Evolutionary conservation across 192 early-diverging fungal species (phyloP).

Genomic region (Geranomyces variabilis): DNA sequence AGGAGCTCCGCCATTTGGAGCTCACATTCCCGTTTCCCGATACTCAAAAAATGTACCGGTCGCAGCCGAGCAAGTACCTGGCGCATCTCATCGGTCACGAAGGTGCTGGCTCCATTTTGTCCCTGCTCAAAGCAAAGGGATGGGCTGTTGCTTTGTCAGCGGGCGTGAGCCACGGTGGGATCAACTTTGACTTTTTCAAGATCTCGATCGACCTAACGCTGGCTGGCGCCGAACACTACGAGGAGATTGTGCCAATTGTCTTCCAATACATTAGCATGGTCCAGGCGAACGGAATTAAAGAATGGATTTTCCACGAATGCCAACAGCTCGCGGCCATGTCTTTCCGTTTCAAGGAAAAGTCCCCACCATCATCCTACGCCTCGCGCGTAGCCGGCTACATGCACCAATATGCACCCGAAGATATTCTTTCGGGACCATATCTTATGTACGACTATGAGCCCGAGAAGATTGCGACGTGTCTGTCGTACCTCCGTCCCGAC

Average conservation of each 20-base stretch:
- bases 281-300: constrained; percentile 65
- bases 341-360: constrained; percentile 59
- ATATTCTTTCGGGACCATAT: constrained; percentile 69
- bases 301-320: constrained; percentile 82
- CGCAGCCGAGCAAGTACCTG: constrained; percentile 73
- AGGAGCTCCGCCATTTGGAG: constrained; percentile 77
- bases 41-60: constrained; percentile 53
- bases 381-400: constrained; percentile 75
- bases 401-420: constrained; percentile 75
- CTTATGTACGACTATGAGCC: constrained; percentile 71
- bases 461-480: constrained; percentile 63
- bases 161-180: constrained; percentile 64
- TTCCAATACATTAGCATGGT: constrained; percentile 93
- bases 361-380: constrained; percentile 63
- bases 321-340: constrained; percentile 39
- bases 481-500: constrained; percentile 62
- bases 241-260: constrained; percentile 77
- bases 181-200: constrained; percentile 82
- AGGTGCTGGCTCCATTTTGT: constrained; percentile 83
- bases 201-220: constrained; percentile 81
- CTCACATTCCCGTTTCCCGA: constrained; percentile 89
- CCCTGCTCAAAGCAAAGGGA: constrained; percentile 81
- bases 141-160: constrained; percentile 84
- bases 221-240: constrained; percentile 55
- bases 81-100: constrained; percentile 94